A percentile compares a stretch with the other conserved stretches of the same genome.
Conservation (phyloP, 2,329 filamentous ascomycete genomes). For the Penicillium paneum region DNA sequence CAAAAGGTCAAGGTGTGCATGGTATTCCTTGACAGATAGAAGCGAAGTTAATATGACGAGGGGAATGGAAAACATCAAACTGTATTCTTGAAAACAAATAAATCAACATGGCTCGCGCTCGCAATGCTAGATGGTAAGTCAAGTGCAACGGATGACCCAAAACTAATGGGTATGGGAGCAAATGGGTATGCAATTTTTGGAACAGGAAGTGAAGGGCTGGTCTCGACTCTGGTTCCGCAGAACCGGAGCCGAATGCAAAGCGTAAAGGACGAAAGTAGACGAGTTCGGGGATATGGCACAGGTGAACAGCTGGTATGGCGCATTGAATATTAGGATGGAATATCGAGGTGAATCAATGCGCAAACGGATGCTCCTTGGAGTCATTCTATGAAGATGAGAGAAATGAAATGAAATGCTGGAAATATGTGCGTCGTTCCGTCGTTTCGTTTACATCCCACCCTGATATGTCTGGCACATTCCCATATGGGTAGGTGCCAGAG, state of each 20-base stretch:
- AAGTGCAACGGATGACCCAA: constrained; percentile 36
- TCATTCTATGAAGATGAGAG: constrained; percentile 14
- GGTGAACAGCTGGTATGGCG: constrained; percentile 11
- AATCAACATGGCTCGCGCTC: constrained; percentile 43
- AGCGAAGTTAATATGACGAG: constrained; percentile 13
- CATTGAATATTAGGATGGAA: constrained; percentile 15
- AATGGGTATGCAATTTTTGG: constrained; percentile 38
- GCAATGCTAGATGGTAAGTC: constrained; percentile 46
- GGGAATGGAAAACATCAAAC: constrained; percentile 12
- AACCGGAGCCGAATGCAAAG: constrained; percentile 24
- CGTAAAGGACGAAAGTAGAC: constrained; percentile 14
- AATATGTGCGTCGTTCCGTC: constrained; percentile 19
- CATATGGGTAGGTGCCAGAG: constrained; percentile 32
- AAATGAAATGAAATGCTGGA: constrained; percentile 16
- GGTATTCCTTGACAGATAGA: constrained; percentile 20
- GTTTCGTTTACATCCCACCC: constrained; percentile 19
- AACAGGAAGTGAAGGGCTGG: constrained; percentile 24
- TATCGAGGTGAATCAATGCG: constrained; percentile 15
- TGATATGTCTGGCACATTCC: constrained; percentile 35
- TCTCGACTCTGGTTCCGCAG: constrained; percentile 19
- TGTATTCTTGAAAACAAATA: constrained; percentile 21
- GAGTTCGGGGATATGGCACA: constrained; percentile 17
- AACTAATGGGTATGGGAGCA: constrained; percentile 29
- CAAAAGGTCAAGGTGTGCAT: constrained; percentile 5
- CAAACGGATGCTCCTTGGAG: constrained; percentile 15